Evolutionary conservation across 2,329 filamentous ascomycete genomes (phyloP), one percentile per base, ranked within the genome.

Genomic region (Penicillium sp.): DNA sequence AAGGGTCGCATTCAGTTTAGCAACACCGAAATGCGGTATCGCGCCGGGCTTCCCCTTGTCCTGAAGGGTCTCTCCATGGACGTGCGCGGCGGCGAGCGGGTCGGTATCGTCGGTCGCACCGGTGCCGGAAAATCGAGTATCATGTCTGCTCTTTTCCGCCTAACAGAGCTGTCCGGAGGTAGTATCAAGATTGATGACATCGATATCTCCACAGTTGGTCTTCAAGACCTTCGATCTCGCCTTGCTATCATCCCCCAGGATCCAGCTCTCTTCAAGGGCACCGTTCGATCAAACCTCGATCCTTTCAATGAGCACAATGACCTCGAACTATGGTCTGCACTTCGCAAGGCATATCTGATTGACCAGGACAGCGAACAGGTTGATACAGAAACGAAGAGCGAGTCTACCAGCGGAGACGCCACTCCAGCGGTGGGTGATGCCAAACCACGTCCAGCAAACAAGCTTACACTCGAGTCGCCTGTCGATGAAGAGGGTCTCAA

Each of bases 401-500:
- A 39, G 9, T 46, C 55, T 10, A 45, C 41, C 21, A 58, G 51
- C 64, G 79, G 78, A 34, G 78, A 54, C 31, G 43, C 47, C 4
- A 63, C 59, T 4, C 62, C 59, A 76, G 1, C 79, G 80, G 45
- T 56, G 29, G 42, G 53, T 31, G 62, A 70, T 32, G 54, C 61
- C 56, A 86, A 91, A 27, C 34, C 56, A 22, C 59, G 51, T 11
- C 48, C 44, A 8, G 22, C 21, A 16, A 63, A 57, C 16, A 48
- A 51, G 1, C 55, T 64, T 1, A 63, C 55, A 60, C 87, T 99
- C 21, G 93, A 97, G 73, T 88, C 83, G 14, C 68, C 85, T 2
- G 93, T 97, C 2, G 92, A 97, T 64, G 94, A 97, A 69, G 93
- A 97, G 75, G 94, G 94, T 0, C 82, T 96, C 57, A 97, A 97